Evolutionary conservation across 345 rosid genomes (phyloP).

Genomic region (Euphorbia lathyris): DNA sequence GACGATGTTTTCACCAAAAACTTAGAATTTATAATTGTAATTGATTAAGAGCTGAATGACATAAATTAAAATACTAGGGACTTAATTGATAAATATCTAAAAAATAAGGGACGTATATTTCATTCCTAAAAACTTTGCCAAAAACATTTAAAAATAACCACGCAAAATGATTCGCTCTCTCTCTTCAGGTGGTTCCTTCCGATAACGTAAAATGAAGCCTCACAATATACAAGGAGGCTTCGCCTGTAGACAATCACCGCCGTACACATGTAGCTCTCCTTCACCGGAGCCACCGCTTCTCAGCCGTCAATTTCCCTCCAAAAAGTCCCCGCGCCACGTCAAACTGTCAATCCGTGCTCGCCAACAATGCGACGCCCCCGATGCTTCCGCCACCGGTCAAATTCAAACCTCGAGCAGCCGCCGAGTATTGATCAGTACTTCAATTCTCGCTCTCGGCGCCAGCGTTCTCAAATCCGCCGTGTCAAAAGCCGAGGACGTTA

Average conservation of each 20-base stretch:
- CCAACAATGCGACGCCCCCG: not conserved
- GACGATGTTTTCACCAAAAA: too few relatives aligned
- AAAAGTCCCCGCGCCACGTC: constrained; percentile 3
- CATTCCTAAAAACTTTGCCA: too few relatives aligned
- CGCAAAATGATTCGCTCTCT: not conserved
- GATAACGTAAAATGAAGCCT: constrained; percentile 12
- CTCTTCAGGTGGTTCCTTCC: not conserved
- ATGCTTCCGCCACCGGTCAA: not conserved
- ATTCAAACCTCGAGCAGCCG: constrained; percentile 34
- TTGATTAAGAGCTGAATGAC: too few relatives aligned
- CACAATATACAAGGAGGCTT: not conserved
- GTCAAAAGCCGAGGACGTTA: constrained; percentile 22
- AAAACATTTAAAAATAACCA: not conserved
- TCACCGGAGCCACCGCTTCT: not conserved
- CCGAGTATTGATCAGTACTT: constrained; percentile 34
- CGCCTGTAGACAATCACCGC: constrained; percentile 5
- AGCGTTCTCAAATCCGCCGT: constrained; percentile 15
- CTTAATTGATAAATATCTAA: not conserved
- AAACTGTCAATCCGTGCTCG: constrained; percentile 7
- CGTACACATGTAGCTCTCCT: not conserved
- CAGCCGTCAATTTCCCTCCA: constrained; percentile 19
- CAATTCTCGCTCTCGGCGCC: constrained; percentile 36
- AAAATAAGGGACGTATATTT: too few relatives aligned
- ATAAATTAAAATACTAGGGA: not conserved
- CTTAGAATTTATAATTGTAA: too few relatives aligned